Base-by-base conservation (phyloP, 1,284 basidiomycete species). In the Inonotus obliquus region DNA sequence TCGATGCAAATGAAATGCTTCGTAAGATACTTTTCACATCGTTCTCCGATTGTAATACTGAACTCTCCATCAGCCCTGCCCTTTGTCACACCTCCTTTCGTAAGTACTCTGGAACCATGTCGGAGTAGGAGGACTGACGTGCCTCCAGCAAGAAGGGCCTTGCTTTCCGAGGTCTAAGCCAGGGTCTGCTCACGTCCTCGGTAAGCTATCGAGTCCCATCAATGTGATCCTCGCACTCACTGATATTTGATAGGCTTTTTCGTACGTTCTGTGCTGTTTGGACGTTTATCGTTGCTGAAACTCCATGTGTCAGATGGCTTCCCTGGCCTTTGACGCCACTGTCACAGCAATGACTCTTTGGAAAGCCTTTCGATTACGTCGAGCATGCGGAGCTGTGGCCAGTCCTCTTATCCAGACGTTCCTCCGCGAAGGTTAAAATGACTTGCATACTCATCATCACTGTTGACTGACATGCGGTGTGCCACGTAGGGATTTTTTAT, bases 341-440 rank as follows among this genome's bases (percentile, higher is more conserved):
- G 84, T 91, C 63, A 91, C 89, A 2, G 78, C 81, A 62, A 89
- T 91, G 82, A 91, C 89, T 11, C 78, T 91, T 60, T 80, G 80
- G 76, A 89, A 89, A 69, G 87, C 89, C 35, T 81, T 90, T 69
- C 76, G 79, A 56, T 88, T 91, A 65, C 84, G 89, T 59, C 80
- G 85, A 65, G 81, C 81, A 63, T 87, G 82, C 65, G 88, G 87
- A 45, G 85, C 87, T n/a, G 82, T 86, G 35, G 89, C 82, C 68
- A 91, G 87, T 69, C 81, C 84, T 54, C 80, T 91, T 49, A 89
- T 91, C 63, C 89, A 91, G 70, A 91, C 89, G 25, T 91, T 91
- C 73, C 76, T 91, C 66, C 86, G 87, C 55, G 89, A 91, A 79
- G 89, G 86, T 85, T 69, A 44, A 70, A 69, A n/a, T 44, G 32